phyloP scores from a whole-genome alignment of 2,329 filamentous ascomycete genomes.

The Dactylellina cionopaga region DNA sequence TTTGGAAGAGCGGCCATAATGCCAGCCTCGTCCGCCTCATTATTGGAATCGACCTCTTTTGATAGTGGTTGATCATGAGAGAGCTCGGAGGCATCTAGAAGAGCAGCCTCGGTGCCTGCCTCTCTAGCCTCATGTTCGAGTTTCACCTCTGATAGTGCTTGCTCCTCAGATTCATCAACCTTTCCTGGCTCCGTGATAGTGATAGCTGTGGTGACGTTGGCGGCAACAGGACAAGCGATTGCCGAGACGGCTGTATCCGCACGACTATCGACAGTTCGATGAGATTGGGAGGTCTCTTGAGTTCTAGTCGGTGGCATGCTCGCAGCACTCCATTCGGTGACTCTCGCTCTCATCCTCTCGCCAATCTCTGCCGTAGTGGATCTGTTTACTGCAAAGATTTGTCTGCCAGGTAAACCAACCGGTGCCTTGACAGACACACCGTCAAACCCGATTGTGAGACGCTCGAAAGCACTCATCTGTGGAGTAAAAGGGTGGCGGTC shows the following conservation, averaged over 20 bases:
- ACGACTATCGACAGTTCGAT: not conserved
- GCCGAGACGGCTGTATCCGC: not conserved
- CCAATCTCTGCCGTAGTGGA: not conserved
- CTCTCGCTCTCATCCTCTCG: constrained; percentile 17
- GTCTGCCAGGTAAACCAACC: not conserved
- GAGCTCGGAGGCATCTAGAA: not conserved
- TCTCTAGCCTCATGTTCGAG: not conserved
- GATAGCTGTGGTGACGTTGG: not conserved
- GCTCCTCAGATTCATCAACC: not conserved
- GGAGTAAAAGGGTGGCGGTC: constrained; percentile 39
- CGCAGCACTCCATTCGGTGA: not conserved
- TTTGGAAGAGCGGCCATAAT: not conserved
- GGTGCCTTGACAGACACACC: not conserved
- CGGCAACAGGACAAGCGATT: not conserved
- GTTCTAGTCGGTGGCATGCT: not conserved
- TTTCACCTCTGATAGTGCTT: not conserved
- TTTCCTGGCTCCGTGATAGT: not conserved
- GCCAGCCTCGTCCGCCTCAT: not conserved
- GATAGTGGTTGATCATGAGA: not conserved
- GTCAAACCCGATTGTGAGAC: constrained; percentile 9
- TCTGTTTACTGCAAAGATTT: not conserved
- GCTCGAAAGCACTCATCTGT: constrained; percentile 23
- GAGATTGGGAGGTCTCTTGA: not conserved
- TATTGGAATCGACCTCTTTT: not conserved
- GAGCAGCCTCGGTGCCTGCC: not conserved